These are phyloP conservation scores for Phytophthora pseudosyringae DNA, from an alignment of 352 stramenopile species.

Conservation along the genomic window DNA sequence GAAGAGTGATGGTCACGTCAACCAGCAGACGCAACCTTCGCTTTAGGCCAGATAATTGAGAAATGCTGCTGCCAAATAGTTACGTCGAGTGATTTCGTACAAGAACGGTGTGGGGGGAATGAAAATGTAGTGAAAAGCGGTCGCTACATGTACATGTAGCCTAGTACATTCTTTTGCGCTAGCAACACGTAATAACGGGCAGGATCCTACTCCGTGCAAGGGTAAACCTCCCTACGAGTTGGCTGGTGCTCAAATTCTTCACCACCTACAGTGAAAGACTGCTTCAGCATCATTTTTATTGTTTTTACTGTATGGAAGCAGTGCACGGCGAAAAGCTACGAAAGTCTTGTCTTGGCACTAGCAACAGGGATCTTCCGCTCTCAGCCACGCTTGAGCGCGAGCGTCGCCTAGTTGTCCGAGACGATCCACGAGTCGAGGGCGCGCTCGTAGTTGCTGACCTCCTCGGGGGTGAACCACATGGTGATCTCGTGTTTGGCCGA, in stretches of 20 bases:
- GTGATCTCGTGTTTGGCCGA: conserved; percentile 92
- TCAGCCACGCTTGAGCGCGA: conserved; percentile 2
- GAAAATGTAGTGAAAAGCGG: too few species aligned
- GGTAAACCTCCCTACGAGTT: neutral
- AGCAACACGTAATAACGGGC: too few species aligned
- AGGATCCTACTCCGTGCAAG: too few species aligned
- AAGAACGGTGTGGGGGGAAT: too few species aligned
- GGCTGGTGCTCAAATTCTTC: too few species aligned
- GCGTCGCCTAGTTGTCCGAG: conserved; percentile 83
- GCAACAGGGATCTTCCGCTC: neutral
- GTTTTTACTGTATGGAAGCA: conserved; percentile 39
- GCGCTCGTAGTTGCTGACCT: conserved; percentile 92
- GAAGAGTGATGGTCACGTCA: conserved; percentile 2
- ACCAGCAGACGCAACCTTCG: neutral
- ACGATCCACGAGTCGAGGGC: conserved; percentile 90
- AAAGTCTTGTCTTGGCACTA: neutral
- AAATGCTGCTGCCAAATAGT: too few species aligned
- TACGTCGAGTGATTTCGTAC: too few species aligned
- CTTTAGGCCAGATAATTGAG: neutral
- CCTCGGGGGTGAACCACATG: conserved; percentile 94
- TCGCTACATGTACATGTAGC: too few species aligned
- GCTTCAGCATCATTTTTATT: conserved; percentile 32
- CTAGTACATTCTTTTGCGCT: too few species aligned
- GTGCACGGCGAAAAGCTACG: conserved; percentile 6
- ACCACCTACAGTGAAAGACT: neutral